These are phyloP conservation scores for Metschnikowia anglica DNA, from an alignment of 805 yeast species.

Conservation along the genomic window DNA sequence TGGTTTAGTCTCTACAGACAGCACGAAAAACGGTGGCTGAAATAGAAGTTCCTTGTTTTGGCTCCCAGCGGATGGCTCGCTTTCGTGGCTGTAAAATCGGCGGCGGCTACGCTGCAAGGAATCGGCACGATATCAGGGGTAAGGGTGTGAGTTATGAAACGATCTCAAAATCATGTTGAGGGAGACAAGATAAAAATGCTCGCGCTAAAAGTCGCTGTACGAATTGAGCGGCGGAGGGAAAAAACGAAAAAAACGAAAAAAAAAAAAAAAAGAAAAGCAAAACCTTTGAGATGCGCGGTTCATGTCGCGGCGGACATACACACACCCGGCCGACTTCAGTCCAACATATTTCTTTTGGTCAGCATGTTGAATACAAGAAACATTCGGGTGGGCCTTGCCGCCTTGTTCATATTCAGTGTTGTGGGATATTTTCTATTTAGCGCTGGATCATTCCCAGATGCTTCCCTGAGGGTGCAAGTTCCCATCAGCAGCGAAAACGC, in stretches of 20 bases:
- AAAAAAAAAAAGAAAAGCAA: neutral
- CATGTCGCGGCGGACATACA: too few species aligned
- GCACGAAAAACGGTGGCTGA: too few species aligned
- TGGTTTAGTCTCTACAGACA: too few species aligned
- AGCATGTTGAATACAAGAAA: conserved; percentile 45
- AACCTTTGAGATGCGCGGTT: conserved; percentile 3
- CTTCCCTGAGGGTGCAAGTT: conserved; percentile 31
- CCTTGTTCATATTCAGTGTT: conserved; percentile 50
- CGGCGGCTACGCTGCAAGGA: neutral
- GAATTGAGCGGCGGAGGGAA: neutral
- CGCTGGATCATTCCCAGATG: conserved; percentile 34
- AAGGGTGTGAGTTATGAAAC: neutral
- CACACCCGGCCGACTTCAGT: conserved; percentile 1
- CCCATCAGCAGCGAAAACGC: conserved; percentile 16
- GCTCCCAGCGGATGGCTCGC: neutral
- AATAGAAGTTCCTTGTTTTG: neutral
- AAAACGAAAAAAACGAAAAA: conserved; percentile 1
- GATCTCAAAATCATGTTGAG: neutral
- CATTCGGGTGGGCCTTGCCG: conserved; percentile 52
- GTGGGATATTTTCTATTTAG: conserved; percentile 50
- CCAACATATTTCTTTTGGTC: neutral
- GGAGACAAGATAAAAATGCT: neutral
- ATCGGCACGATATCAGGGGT: neutral
- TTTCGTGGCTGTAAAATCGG: neutral
- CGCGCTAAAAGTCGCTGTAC: neutral